Conservation (phyloP, 2,329 filamentous ascomycete species). For the Monilinia fructigena region DNA sequence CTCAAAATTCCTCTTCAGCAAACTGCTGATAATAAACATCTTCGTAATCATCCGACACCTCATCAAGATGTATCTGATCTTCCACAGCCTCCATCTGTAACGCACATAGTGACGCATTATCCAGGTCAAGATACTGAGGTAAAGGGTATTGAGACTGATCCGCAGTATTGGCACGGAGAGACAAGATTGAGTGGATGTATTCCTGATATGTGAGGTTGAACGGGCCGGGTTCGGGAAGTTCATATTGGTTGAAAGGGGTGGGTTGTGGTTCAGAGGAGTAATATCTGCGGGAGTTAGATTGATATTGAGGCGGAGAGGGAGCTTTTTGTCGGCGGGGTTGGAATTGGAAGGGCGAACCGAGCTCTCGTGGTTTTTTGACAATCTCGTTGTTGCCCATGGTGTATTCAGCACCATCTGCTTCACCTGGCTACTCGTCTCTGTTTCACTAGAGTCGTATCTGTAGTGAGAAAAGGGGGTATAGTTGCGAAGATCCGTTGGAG, state of each 20-base stretch:
- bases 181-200: neutral
- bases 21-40: neutral
- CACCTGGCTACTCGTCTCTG: too few relatives aligned
- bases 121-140: neutral
- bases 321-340: neutral
- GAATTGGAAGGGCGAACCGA: too few relatives aligned
- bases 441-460: neutral
- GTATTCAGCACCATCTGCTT: too few relatives aligned
- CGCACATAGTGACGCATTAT: accelerated
- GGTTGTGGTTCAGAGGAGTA: neutral
- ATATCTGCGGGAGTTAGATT: too few relatives aligned
- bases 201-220: neutral
- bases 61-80: neutral
- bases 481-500: neutral
- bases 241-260: neutral
- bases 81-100: neutral
- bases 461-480: neutral
- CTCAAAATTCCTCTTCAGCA: neutral
- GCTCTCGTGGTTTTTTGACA: too few relatives aligned
- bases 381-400: too few relatives aligned
- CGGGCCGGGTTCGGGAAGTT: neutral
- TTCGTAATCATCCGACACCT: neutral
- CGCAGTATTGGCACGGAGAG: neutral
- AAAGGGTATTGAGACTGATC: neutral
- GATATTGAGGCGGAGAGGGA: too few relatives aligned